Evolutionary conservation across 345 rosid species (phyloP).

Genomic region (Erucastrum elatum): DNA sequence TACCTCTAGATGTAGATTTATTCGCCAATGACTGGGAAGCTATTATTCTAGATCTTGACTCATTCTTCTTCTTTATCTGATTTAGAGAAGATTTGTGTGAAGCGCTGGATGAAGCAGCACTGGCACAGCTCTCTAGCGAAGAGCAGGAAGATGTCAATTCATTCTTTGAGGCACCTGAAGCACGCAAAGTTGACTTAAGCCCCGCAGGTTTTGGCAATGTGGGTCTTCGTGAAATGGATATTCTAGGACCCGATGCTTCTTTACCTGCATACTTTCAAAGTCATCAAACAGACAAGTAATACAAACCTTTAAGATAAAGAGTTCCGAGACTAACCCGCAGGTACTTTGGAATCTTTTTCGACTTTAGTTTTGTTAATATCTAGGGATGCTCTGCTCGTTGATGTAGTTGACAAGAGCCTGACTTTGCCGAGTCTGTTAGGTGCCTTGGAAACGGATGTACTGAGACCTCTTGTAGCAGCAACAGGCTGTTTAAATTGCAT

Average conservation of each 20-base stretch:
- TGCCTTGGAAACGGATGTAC: slow-evolving; percentile 54
- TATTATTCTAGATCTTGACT: slow-evolving; percentile 41
- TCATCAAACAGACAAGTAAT: slow-evolving; percentile 6
- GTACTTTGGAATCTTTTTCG: slow-evolving; percentile 50
- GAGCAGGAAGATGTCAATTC: slow-evolving; percentile 66
- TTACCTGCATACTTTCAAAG: slow-evolving; percentile 51
- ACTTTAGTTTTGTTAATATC: slow-evolving; percentile 50
- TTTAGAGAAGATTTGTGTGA: slow-evolving; percentile 47
- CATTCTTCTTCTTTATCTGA: slow-evolving; percentile 42
- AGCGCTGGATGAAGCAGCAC: slow-evolving; percentile 61
- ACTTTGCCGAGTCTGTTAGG: slow-evolving; percentile 48
- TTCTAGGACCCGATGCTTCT: slow-evolving; percentile 42
- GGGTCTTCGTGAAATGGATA: slow-evolving; percentile 41
- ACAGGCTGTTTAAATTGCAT: slow-evolving; percentile 21
- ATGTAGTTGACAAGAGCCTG: slow-evolving; percentile 43
- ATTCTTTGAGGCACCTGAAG: slow-evolving; percentile 50
- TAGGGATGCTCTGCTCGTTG: slow-evolving; percentile 55
- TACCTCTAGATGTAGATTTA: slow-evolving; percentile 44
- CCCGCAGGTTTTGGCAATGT: slow-evolving; percentile 51
- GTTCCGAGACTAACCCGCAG: slow-evolving; percentile 36
- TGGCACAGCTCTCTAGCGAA: slow-evolving; percentile 67
- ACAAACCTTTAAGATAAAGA: neutral
- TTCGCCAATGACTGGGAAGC: slow-evolving; percentile 43
- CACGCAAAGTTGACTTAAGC: slow-evolving; percentile 45
- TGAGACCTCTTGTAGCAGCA: slow-evolving; percentile 38